A percentile compares a stretch with the other conserved stretches of the same genome.
Evolutionary conservation across 805 yeast genomes (phyloP).

Genomic region (Yamadazyma takamatsuzukensis): DNA sequence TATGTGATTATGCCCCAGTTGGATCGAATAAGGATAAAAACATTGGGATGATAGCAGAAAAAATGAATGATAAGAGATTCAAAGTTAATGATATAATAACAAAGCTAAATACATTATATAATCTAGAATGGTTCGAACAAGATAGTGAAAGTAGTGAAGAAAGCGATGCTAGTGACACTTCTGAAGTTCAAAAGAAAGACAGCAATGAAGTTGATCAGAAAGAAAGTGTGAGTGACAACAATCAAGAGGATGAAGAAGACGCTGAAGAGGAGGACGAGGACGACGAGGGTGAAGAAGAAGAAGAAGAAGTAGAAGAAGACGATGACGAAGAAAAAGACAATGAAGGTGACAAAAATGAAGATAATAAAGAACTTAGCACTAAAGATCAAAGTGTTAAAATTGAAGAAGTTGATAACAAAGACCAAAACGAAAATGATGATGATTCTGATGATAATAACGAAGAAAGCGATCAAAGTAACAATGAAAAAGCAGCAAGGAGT

Average conservation of each 20-base stretch:
- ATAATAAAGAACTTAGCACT: constrained; percentile 3
- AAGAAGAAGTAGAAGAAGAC: constrained; percentile 9
- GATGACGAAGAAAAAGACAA: constrained; percentile 15
- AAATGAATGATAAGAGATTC: constrained; percentile 26
- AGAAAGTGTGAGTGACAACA: constrained; percentile 15
- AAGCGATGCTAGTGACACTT: constrained; percentile 4
- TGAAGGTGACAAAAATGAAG: constrained; percentile 19
- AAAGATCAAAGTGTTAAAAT: constrained; percentile 1
- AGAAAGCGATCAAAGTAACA: constrained; percentile 1
- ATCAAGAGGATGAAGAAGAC: constrained; percentile 10
- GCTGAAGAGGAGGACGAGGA: constrained; percentile 15
- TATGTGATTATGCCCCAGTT: constrained; percentile 66
- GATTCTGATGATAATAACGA: constrained; percentile 2
- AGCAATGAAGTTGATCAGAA: constrained; percentile 7
- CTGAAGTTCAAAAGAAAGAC: constrained; percentile 6
- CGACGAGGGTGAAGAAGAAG: constrained; percentile 11
- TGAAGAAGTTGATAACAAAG: constrained; percentile 2
- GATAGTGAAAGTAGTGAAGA: constrained; percentile 43
- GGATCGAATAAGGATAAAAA: constrained; percentile 49
- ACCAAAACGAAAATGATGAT: constrained; percentile 5
- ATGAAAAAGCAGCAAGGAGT: constrained; percentile 3
- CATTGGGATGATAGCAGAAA: constrained; percentile 38
- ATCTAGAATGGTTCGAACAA: constrained; percentile 50
- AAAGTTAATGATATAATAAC: constrained; percentile 52
- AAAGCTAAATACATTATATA: constrained; percentile 50